These are phyloP conservation scores for Clavispora vitiphila DNA, from an alignment of 805 yeast genomes.

Conservation along the genomic window DNA sequence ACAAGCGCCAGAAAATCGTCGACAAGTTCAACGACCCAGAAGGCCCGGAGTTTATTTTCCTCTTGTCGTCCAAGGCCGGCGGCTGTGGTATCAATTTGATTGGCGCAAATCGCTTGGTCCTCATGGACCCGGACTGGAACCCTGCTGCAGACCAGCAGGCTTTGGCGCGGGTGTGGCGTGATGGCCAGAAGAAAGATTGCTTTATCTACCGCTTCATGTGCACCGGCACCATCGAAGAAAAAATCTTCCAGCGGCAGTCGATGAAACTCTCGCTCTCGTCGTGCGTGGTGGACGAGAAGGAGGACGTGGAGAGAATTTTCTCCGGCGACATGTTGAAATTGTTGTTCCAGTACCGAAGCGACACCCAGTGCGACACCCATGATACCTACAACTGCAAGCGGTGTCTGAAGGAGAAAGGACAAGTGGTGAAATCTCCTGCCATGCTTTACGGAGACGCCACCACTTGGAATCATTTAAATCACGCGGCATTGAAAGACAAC, in stretches of 20 bases:
- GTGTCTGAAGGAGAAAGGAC: constrained; percentile 51
- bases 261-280: constrained; percentile 91
- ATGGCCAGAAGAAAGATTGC: constrained; percentile 96
- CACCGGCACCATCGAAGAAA: constrained; percentile 94
- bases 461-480: constrained; percentile 90
- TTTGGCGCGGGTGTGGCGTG: constrained; percentile 97
- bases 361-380: constrained; percentile 84
- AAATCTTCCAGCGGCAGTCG: constrained; percentile 91
- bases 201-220: constrained; percentile 89
- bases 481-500: constrained; percentile 52
- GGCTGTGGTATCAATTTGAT: constrained; percentile 97
- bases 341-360: constrained; percentile 63
- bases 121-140: constrained; percentile 94
- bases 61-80: constrained; percentile 93
- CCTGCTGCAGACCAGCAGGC: constrained; percentile 99
- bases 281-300: constrained; percentile 95
- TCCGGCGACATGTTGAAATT: constrained; percentile 75
- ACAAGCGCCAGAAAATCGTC: constrained; percentile 88
- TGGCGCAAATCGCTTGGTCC: constrained; percentile 87
- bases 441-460: constrained; percentile 98
- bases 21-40: constrained; percentile 90
- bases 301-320: constrained; percentile 89
- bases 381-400: constrained; percentile 86
- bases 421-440: constrained; percentile 62
- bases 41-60: constrained; percentile 79